A percentile compares a stretch with the other conserved stretches of the same genome.
Evolutionary conservation across 345 rosid species (phyloP).

Genomic region (Capsella bursapastoris): DNA sequence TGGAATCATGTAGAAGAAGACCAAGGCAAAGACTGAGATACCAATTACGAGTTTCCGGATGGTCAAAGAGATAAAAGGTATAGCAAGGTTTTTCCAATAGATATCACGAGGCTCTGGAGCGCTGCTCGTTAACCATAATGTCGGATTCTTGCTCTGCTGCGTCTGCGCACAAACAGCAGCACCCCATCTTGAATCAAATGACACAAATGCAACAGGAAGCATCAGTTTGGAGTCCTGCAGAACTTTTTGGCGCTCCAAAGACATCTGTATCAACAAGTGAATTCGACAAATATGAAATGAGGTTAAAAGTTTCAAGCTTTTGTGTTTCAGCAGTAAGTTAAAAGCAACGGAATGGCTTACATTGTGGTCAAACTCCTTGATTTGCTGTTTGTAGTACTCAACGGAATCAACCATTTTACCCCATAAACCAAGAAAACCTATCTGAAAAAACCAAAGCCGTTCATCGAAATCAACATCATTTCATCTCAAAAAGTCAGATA

Average conservation of each 20-base stretch:
- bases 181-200: slow-evolving; percentile 95
- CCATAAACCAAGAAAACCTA: slow-evolving; percentile 85
- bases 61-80: slow-evolving; percentile 86
- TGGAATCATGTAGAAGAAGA: slow-evolving; percentile 99
- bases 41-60: slow-evolving; percentile 78
- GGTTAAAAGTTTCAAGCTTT: background rate
- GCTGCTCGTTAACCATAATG: slow-evolving; percentile 87
- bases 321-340: background rate
- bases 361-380: slow-evolving; percentile 58
- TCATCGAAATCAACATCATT: slow-evolving; percentile 23
- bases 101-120: slow-evolving; percentile 98
- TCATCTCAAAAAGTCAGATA: background rate
- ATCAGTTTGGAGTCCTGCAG: slow-evolving; percentile 69
- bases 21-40: slow-evolving; percentile 74
- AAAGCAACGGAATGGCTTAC: slow-evolving; percentile 51
- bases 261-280: slow-evolving; percentile 56
- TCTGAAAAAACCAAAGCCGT: slow-evolving; percentile 50
- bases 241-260: slow-evolving; percentile 72
- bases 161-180: slow-evolving; percentile 99
- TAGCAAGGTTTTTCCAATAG: slow-evolving; percentile 91
- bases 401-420: slow-evolving; percentile 80
- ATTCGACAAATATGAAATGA: background rate
- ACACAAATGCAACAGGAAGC: slow-evolving; percentile 85
- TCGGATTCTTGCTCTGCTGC: slow-evolving; percentile 92
- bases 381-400: slow-evolving; percentile 74